A percentile compares a stretch with the other conserved stretches of the same genome.
Conservation (phyloP, 306 rosid species). For the Rosa lucieae region DNA sequence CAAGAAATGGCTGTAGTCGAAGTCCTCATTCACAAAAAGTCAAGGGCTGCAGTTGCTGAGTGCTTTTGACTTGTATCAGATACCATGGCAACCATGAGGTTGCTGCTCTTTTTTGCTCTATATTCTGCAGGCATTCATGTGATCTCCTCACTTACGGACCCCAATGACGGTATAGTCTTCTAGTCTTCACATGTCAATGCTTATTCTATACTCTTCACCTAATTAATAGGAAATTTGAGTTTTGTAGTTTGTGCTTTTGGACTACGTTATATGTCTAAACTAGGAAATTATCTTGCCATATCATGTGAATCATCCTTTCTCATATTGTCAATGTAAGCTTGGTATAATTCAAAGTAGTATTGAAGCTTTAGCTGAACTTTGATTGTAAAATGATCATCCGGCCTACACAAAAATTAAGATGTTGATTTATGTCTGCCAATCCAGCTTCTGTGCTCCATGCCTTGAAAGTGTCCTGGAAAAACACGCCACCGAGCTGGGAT, state of each 20-base stretch:
- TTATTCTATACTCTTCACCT: no score
- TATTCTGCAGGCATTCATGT: conserved; percentile 40
- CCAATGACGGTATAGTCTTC: conserved; percentile 51
- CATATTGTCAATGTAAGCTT: background rate
- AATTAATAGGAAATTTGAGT: background rate
- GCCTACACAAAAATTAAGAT: background rate
- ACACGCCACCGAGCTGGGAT: conserved; percentile 73
- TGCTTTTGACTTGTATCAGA: background rate
- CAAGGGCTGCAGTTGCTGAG: background rate
- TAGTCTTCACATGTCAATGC: background rate
- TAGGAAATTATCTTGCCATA: background rate
- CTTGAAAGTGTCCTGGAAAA: conserved; percentile 57
- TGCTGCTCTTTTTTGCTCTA: conserved; percentile 45
- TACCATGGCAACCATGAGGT: conserved; percentile 25
- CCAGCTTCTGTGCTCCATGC: conserved; percentile 56
- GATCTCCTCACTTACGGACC: conserved; percentile 49
- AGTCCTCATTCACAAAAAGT: no score
- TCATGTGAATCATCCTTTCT: background rate
- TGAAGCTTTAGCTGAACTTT: background rate
- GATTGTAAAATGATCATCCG: background rate
- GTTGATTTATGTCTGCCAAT: conserved; percentile 5
- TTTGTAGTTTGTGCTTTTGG: background rate
- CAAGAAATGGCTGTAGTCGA: background rate
- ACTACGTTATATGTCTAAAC: background rate
- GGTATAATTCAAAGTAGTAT: background rate